A percentile compares a stretch with the other conserved stretches of the same genome.
phyloP scores from a whole-genome alignment of 164 flowering plant genomes.

The Platanus orientalis region DNA sequence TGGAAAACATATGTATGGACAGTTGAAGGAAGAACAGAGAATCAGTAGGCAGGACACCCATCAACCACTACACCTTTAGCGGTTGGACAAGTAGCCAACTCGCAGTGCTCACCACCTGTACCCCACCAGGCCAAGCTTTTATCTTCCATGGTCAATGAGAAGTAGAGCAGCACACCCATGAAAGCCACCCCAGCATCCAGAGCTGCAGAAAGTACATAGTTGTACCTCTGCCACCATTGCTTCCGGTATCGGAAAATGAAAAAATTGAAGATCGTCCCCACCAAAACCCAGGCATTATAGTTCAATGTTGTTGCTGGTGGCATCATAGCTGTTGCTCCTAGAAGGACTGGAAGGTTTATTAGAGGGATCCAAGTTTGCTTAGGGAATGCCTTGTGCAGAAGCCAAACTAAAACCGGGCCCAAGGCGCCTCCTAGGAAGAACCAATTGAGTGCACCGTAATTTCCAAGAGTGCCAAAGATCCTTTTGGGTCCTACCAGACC shows the following conservation, averaged over 20 bases:
- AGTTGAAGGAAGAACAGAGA: background rate
- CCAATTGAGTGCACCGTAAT: conserved; percentile 23
- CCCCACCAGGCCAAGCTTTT: conserved; percentile 29
- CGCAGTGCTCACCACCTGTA: conserved; percentile 22
- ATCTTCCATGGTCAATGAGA: conserved; percentile 8
- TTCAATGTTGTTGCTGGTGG: conserved; percentile 23
- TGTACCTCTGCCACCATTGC: conserved; percentile 30
- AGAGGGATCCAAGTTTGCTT: conserved; percentile 19
- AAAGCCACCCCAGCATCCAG: conserved; percentile 28
- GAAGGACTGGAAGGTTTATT: conserved; percentile 22
- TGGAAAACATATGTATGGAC: background rate
- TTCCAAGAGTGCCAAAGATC: conserved; percentile 20
- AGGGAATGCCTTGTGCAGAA: conserved; percentile 24
- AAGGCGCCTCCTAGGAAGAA: conserved; percentile 23
- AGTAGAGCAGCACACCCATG: conserved; percentile 23
- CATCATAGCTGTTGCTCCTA: conserved; percentile 24
- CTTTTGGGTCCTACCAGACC: conserved; percentile 25
- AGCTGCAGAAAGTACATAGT: conserved; percentile 29
- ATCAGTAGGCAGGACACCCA: conserved; percentile 20
- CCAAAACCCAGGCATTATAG: conserved; percentile 20
- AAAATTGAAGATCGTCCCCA: conserved; percentile 23
- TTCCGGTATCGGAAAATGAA: conserved; percentile 21
- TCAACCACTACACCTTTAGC: conserved; percentile 24
- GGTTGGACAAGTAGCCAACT: conserved; percentile 26
- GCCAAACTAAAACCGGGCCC: conserved; percentile 22